A percentile compares a stretch with the other conserved stretches of the same genome.
Evolutionary conservation across 1,284 basidiomycete species (phyloP).

Genomic region (Tilletia walkeri): DNA sequence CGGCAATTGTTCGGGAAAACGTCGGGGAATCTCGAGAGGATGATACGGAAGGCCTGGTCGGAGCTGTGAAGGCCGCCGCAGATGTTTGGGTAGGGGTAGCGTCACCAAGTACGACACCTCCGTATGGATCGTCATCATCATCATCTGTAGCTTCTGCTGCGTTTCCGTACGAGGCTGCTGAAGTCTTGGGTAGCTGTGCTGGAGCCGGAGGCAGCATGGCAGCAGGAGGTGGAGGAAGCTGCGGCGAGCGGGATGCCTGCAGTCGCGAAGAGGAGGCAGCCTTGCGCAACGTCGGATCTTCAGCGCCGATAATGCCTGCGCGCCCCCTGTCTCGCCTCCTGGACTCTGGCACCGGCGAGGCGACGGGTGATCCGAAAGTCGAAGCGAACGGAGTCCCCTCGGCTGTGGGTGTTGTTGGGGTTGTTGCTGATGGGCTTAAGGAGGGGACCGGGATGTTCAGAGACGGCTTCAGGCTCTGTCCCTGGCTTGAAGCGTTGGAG

Average conservation of each 20-base stretch:
- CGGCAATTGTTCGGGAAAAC: background rate
- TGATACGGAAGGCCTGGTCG: background rate
- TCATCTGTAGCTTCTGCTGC: background rate
- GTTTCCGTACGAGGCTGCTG: background rate
- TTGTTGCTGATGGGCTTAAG: background rate
- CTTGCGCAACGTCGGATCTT: background rate
- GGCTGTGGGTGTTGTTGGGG: conserved; percentile 7
- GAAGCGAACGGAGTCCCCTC: background rate
- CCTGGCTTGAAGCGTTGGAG: conserved; percentile 2
- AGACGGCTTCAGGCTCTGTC: background rate
- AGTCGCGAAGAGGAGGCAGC: background rate
- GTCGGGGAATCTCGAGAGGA: background rate
- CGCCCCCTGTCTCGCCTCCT: background rate
- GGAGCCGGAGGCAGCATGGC: too few relatives aligned
- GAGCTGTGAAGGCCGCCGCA: too few relatives aligned
- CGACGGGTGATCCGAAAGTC: background rate
- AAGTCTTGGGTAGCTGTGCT: background rate
- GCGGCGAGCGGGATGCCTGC: background rate
- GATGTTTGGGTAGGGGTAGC: background rate
- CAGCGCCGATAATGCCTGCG: background rate
- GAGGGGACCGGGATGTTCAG: conserved; percentile 16
- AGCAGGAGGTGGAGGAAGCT: background rate
- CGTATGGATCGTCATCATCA: conserved; percentile 11
- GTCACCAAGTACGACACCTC: conserved; percentile 1
- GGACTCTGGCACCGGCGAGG: background rate